Base-by-base conservation (phyloP, 1,284 basidiomycete species). In the Vanrija sp. region DNA sequence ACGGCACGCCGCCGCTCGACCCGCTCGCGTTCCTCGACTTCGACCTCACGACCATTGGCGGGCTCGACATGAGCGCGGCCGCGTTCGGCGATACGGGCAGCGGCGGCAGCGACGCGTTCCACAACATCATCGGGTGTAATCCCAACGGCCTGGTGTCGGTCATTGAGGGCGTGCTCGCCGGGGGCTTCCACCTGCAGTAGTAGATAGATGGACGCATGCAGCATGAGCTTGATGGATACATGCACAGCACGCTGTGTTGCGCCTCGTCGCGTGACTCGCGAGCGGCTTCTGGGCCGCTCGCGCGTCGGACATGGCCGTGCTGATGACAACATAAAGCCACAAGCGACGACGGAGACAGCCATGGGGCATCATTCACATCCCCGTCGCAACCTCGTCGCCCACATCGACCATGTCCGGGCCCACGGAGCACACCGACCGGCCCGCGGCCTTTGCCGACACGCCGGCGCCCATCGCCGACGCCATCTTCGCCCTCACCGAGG, bases 401-500 rank as follows among this genome's bases (percentile, higher is more conserved):
- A 23, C 21, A 23, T 23, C 21, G 21, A 23, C 21, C 21, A 23
- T 23, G 21, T 23, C 21, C 5, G 21, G 21, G 21, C 5, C 21
- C 21, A 23, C 21, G 21, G 21, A 23, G 21, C 21, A 23, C 21
- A 21, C 10, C 28, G 6, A 3, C 28, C 2, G 21, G 28, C 28
- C 3, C 6, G 28, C 7, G 28, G 40, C 40, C n/a, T 42, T 42
- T 14, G 40, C 40, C 19, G 7, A 42, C 16, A 21, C 19, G n/a
- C 40, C 50, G 3, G 51, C 34, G 29, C 18, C 53, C 15, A 52
- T 59, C n/a, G 55, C 61, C 8, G 58, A 60, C 45, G 47, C 59
- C 5, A 75, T 76, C 60, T 73, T 76, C 57, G 67, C 71, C 58
- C 67, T 76, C 21, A 70, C 66, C 9, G 69, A 67, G 4, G 62